Base-by-base conservation (phyloP, 2,329 filamentous ascomycete species). In the Sporothrix brasiliensis region DNA sequence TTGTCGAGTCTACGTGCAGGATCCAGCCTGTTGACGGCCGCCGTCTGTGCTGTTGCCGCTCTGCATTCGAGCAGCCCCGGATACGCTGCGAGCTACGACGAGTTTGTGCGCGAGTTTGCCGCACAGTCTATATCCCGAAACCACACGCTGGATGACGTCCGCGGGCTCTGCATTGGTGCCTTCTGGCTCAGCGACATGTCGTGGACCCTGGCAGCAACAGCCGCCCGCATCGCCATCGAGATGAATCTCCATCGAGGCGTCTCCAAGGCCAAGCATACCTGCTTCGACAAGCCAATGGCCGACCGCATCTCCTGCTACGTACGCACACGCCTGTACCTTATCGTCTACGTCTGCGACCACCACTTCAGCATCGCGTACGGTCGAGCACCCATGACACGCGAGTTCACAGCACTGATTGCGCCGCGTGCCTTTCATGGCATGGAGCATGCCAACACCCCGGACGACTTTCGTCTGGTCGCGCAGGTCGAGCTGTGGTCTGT, bases 141-240 rank as follows among this genome's bases (percentile, higher is more conserved):
- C 7, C 60, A 63, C 21, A 47, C 21, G 1, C 41, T 63, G 0
- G 60, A 63, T 13, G 60, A 63, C 14, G 60, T 63, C 5, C 21
- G 21, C 0, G 60, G 41, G 13, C 11, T 63, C 3, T 63, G 60
- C 16, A 49, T 63, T 16, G 60, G 60, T 16, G 41, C 60, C 0
- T 63, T 63, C 19, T 63, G 60, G 60, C 60, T 63, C 60, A 63
- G 41, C 2, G 60, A 63, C 24, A 47, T 63, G 39, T 63, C 60
- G 11, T 63, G 60, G 60, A 49, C 44, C 1, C 24, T 63, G 21
- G 21, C 60, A 11, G 60, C 41, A 16, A 63, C n/a, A 61, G 41
- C 41, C 7, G 21, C 44, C 14, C 21, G 60, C 3, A 63, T 63
- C 2, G 60, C 60, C 6, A 30, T 63, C 11, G 60, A 63, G 41